Evolutionary conservation across 2,329 filamentous ascomycete genomes (phyloP), one percentile per base, ranked within the genome.

Genomic region (Periconia sp.): DNA sequence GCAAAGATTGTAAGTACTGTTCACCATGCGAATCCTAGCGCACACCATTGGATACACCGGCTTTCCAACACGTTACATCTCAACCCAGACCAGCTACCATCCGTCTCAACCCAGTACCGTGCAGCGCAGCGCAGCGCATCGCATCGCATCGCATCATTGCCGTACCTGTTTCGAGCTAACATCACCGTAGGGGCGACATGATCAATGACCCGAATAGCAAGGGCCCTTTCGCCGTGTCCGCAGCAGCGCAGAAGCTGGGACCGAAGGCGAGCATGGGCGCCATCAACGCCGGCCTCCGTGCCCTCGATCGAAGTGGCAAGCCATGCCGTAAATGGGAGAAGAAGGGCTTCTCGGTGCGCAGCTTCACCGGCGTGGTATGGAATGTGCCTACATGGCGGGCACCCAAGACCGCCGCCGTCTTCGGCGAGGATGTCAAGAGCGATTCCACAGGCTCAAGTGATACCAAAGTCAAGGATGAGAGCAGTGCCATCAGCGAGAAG

Each of bases 241-340:
- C 69, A 16, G 72, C 76, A 31, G 77, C 79, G 36, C 89, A 92
- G 73, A 95, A 95, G 70, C 86, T 97, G 18, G 92, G 92, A 3
- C 94, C 94, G 56, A 97, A 96, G 72, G 92, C 92, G 37, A 97
- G 96, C 69, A 89, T 92, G 62, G 94, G 94, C 52, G 92, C 92
- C 46, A 99, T 99, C 79, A 99, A 99, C 67, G 94, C 94, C 40
- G 89, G 90, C 38, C 85, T 99, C 36, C 89, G 94, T 41, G 92
- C 94, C 10, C 87, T 99, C 53, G 94, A 99, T 71, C 86, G 92
- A 48, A 88, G 88, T 6, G 92, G 92, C 56, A 88, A 92, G 63
- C 92, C 94, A 8, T 96, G 92, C 71, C 88, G 92, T 54, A 92
- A 86, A 69, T 99, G 94, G 94, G 79, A 84, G 66, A 89, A 86